Percentiles rank a stretch among this genome's conserved stretches.
These are phyloP conservation scores for Saccharomyces hybrid DNA, from an alignment of 1,139 yeast species.

Conservation along the genomic window DNA sequence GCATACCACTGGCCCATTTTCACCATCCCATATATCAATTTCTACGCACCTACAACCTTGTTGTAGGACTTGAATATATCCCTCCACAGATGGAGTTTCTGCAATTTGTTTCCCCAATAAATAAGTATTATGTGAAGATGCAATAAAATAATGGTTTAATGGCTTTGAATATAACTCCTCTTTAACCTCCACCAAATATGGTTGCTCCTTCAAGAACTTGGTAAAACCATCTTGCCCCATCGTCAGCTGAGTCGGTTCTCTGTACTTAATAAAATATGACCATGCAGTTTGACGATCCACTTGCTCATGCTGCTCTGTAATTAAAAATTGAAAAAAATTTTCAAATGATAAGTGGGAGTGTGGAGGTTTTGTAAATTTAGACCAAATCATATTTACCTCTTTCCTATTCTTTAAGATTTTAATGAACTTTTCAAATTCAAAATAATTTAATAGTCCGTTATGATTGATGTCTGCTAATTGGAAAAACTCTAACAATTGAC, in stretches of 20 bases:
- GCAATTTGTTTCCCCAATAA: conserved; percentile 84
- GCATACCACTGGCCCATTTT: conserved; percentile 72
- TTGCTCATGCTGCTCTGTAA: conserved; percentile 45
- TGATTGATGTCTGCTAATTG: conserved; percentile 41
- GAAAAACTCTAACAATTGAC: conserved; percentile 38
- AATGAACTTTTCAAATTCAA: conserved; percentile 69
- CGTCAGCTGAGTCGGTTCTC: conserved; percentile 17
- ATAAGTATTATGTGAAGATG: conserved; percentile 94
- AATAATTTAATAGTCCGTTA: conserved; percentile 49
- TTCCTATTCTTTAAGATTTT: conserved; percentile 43
- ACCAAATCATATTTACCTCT: conserved; percentile 42
- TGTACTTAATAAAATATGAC: conserved; percentile 42
- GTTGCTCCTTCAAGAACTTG: conserved; percentile 40
- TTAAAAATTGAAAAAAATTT: conserved; percentile 43
- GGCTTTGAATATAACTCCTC: conserved; percentile 55
- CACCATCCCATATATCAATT: conserved; percentile 92
- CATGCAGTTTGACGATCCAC: conserved; percentile 29
- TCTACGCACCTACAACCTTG: conserved; percentile 92
- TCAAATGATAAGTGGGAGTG: conserved; percentile 28
- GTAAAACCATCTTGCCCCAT: conserved; percentile 2
- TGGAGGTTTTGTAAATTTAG: conserved; percentile 13
- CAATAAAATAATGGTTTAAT: conserved; percentile 75
- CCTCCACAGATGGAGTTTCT: conserved; percentile 86
- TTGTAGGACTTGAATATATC: conserved; percentile 81
- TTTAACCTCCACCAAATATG: conserved; percentile 25